Evolutionary conservation across 495 filamentous ascomycete genomes (phyloP), one percentile per base, ranked within the genome.

Genomic region (Opeltia flavorubescens): DNA sequence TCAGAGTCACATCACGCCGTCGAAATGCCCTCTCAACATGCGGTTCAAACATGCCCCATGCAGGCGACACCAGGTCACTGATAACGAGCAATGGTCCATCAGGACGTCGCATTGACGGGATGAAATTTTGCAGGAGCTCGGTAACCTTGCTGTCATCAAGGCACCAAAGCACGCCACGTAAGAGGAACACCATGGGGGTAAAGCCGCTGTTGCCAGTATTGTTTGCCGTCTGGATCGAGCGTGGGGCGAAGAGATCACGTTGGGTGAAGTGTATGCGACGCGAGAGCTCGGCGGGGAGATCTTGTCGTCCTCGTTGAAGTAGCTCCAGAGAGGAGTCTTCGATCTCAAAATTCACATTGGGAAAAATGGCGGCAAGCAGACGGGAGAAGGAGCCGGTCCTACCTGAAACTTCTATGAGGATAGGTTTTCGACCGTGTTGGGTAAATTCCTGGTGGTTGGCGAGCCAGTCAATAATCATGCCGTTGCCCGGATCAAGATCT

Each of bases 101-200:
- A 5, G 0, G n/a, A 6, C 20, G 6, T 28, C 21, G 8, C 24
- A 48, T 2, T 13, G 24, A 15, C 27, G 46, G 46, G 23, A 48
- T 25, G 21, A 44, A 48, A 17, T 7, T 43, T 24, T 29, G 31
- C 1, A 48, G 34, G 6, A 48, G 8, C 24, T 25, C 30, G 33
- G 42, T 25, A 13, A 2, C 9, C 5, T 49, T 24, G 7, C 6
- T 17, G 47, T 49, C 47, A 13, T 17, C 15, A 26, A 7, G 23
- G 47, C 31, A 46, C 47, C 47, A 49, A 8, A 44, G 47, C 7
- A 46, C 17, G 20, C 23, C 15, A 6, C 45, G 38, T 23, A 48
- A 6, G 9, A 48, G 1, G 18, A 5, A 39, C 3, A 41, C 21
- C 9, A 48, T 8, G 5, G 13, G 11, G 21, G 9, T 21, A n/a